Conservation (phyloP, 2,329 filamentous ascomycete genomes). For the Bipolaris oryzae region DNA sequence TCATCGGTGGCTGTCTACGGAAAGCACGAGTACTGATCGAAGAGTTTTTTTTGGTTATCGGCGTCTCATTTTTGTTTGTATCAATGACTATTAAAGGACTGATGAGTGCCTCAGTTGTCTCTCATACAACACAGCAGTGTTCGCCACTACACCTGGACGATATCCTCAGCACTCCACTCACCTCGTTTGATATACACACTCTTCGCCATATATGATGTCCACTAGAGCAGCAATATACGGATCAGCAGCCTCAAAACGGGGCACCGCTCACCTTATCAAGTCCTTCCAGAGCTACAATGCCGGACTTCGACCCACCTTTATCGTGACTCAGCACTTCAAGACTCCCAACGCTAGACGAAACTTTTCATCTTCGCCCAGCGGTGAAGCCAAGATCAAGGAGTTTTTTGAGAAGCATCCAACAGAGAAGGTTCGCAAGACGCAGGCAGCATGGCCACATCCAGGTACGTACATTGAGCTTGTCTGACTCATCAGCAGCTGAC, state of each 20-base stretch:
- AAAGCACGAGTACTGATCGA: slow-evolving; percentile 6
- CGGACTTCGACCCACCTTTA: slow-evolving; percentile 41
- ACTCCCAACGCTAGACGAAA: slow-evolving; percentile 36
- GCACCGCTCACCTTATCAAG: slow-evolving; percentile 47
- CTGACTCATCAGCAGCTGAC: slow-evolving; percentile 13
- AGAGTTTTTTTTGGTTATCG: slow-evolving; percentile 16
- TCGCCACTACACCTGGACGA: slow-evolving; percentile 11
- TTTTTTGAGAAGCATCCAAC: slow-evolving; percentile 56
- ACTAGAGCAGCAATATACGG: slow-evolving; percentile 30
- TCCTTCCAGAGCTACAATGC: slow-evolving; percentile 43
- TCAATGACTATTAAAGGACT: slow-evolving; percentile 38
- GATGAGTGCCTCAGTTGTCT: slow-evolving; percentile 24
- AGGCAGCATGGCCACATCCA: slow-evolving; percentile 52
- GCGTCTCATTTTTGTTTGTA: slow-evolving; percentile 32
- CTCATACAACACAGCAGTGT: slow-evolving; percentile 25
- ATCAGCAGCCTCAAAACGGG: slow-evolving; percentile 44
- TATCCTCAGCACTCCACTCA: slow-evolving; percentile 4
- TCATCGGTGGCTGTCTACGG: slow-evolving; percentile 1
- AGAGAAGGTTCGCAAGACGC: slow-evolving; percentile 53
- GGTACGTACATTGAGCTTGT: background rate
- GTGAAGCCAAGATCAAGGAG: slow-evolving; percentile 46
- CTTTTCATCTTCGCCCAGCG: slow-evolving; percentile 51
- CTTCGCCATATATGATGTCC: slow-evolving; percentile 36
- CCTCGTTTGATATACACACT: slow-evolving; percentile 8
- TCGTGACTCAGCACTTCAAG: slow-evolving; percentile 39